Conservation (phyloP, 2,329 filamentous ascomycete species). For the Cryphonectria parasitica region DNA sequence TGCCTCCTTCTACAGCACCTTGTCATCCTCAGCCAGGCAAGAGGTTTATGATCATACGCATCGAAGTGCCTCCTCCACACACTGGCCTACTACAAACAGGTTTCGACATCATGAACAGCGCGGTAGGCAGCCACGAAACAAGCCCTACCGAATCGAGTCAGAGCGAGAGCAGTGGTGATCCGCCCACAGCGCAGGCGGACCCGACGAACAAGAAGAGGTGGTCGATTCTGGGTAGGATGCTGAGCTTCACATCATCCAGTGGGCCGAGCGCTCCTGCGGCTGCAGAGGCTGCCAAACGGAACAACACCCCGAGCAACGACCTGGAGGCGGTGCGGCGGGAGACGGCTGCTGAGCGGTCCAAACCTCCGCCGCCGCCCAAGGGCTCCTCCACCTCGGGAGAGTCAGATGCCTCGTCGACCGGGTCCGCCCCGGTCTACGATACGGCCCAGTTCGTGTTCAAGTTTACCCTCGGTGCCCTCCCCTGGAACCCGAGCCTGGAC, state of each 20-base stretch:
- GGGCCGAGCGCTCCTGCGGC: slow-evolving; percentile 25
- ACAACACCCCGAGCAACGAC: slow-evolving; percentile 45
- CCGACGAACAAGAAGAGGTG: slow-evolving; percentile 58
- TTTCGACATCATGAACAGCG: slow-evolving; percentile 29
- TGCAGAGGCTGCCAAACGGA: slow-evolving; percentile 32
- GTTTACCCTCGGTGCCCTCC: slow-evolving; percentile 65
- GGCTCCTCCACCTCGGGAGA: slow-evolving; percentile 14
- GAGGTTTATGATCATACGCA: slow-evolving; percentile 85
- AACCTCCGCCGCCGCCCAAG: slow-evolving; percentile 45
- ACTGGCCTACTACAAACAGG: slow-evolving; percentile 45
- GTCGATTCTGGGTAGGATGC: slow-evolving; percentile 67
- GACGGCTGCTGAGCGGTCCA: slow-evolving; percentile 49
- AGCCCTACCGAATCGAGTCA: slow-evolving; percentile 29
- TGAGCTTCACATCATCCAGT: slow-evolving; percentile 48
- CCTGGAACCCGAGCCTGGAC: slow-evolving; percentile 34
- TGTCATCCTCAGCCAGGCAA: slow-evolving; percentile 84
- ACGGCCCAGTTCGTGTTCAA: slow-evolving; percentile 70
- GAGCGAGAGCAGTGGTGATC: slow-evolving; percentile 12
- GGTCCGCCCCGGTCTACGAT: slow-evolving; percentile 58
- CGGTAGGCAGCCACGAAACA: slow-evolving; percentile 50
- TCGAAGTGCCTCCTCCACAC: slow-evolving; percentile 61
- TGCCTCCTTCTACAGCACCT: slow-evolving; percentile 75
- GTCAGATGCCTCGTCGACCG: slow-evolving; percentile 57
- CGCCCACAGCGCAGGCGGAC: slow-evolving; percentile 35
- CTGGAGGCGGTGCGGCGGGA: slow-evolving; percentile 56